Evolutionary conservation across 176 grass and related monocot species (phyloP).

Genomic region (Bolboschoenus planiculmis): DNA sequence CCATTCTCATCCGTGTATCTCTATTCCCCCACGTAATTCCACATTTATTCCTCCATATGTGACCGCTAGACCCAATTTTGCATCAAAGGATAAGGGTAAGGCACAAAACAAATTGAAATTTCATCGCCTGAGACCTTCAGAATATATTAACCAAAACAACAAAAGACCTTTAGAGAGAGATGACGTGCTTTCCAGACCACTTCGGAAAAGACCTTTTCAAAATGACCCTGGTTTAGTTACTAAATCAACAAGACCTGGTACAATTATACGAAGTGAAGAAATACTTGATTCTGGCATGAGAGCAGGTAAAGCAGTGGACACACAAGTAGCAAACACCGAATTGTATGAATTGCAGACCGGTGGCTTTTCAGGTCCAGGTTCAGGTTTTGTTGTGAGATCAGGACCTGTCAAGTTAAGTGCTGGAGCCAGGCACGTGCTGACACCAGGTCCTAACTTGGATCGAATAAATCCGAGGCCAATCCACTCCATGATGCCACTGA

Average conservation of each 20-base stretch:
- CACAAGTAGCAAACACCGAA: constrained; percentile 5
- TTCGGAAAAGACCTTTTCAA: not conserved
- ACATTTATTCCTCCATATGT: not conserved
- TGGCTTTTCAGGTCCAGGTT: not conserved
- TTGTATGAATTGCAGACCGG: not conserved
- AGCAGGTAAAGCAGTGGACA: not conserved
- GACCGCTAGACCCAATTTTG: not conserved
- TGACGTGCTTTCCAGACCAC: not conserved
- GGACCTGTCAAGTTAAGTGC: constrained; percentile 22
- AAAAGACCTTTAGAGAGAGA: constrained; percentile 23
- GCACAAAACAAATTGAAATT: not conserved
- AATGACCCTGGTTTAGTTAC: not conserved
- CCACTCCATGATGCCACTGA: not conserved
- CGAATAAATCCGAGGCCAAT: not conserved
- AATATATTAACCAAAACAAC: constrained; percentile 17
- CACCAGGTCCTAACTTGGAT: constrained; percentile 12
- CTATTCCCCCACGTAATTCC: not conserved
- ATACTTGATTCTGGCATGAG: not conserved
- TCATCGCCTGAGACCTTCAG: constrained; percentile 9
- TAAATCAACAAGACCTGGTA: not conserved
- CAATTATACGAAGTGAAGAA: not conserved
- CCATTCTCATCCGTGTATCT: not conserved
- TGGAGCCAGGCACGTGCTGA: constrained; percentile 18
- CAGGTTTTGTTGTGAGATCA: not conserved
- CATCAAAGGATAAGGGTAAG: not conserved